Conservation (phyloP, 2,329 filamentous ascomycete species). For the Botrytis galanthina region DNA sequence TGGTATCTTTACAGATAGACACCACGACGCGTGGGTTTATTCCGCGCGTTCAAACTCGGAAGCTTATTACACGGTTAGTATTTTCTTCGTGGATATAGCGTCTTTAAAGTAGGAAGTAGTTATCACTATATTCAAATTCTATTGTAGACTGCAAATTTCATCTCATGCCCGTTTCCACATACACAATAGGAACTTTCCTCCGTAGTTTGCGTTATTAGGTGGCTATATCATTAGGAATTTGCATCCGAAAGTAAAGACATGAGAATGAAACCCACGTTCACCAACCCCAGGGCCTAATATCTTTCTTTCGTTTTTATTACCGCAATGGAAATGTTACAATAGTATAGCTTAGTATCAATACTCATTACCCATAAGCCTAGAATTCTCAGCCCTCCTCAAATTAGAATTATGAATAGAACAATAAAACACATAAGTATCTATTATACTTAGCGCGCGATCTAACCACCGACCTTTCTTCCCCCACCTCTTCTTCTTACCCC, state of each 20-base stretch:
- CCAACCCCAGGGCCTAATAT: not conserved
- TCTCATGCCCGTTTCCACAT: not conserved
- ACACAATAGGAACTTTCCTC: not conserved
- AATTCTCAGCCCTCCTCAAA: not conserved
- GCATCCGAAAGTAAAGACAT: not conserved
- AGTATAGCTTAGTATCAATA: not conserved
- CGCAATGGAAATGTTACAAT: not conserved
- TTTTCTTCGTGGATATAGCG: not conserved
- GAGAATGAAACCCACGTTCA: not conserved
- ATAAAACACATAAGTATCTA: not conserved
- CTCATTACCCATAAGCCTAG: not conserved
- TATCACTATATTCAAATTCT: not conserved
- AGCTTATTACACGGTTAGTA: fast-evolving
- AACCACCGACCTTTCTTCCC: not conserved
- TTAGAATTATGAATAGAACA: not conserved
- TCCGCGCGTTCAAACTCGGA: not conserved
- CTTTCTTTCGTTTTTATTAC: not conserved
- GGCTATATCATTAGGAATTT: not conserved
- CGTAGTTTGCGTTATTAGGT: not conserved
- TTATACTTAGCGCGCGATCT: not conserved
- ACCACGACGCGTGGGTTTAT: not conserved
- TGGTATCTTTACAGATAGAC: not conserved
- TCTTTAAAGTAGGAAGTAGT: not conserved
- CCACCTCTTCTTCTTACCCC: not conserved
- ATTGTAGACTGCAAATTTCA: not conserved